A percentile compares a stretch with the other conserved stretches of the same genome.
Conservation (phyloP, 148 eudicot species). For the Spergularia bocconei region DNA sequence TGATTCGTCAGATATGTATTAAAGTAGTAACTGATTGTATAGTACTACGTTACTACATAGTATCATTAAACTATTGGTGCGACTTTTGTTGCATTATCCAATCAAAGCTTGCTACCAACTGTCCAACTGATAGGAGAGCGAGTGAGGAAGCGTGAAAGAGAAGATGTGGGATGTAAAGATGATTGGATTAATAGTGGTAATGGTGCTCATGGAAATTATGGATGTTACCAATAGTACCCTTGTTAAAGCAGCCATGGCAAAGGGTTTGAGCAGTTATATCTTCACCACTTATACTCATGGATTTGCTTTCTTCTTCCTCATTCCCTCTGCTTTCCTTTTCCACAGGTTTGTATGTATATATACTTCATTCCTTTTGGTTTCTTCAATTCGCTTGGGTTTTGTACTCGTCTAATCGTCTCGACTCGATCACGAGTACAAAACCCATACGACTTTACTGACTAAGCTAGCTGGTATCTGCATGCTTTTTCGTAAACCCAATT, state of each 20-base stretch:
- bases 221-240: constrained; percentile 34
- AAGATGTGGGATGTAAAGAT: constrained; percentile 27
- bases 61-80: no score
- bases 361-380: no score
- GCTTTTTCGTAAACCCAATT: no score
- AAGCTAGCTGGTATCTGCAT: no score
- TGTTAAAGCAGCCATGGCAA: constrained; percentile 43
- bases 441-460: no score
- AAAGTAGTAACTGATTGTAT: no score
- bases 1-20: no score
- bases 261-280: constrained; percentile 42
- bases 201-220: constrained; percentile 27
- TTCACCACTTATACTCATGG: constrained; percentile 37
- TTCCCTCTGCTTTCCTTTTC: constrained; percentile 20
- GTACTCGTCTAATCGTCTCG: no score
- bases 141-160: neutral
- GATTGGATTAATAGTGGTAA: constrained; percentile 16
- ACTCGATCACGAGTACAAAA: no score
- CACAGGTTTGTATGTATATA: constrained; percentile 23
- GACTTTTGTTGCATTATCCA: constrained; percentile 1
- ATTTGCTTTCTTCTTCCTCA: constrained; percentile 23
- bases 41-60: no score
- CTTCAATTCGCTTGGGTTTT: no score
- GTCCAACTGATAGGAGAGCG: neutral
- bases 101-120: neutral